Evolutionary conservation across 345 rosid genomes (phyloP), one percentile per base, ranked within the genome.

Genomic region (Tarenaya hassleriana): DNA sequence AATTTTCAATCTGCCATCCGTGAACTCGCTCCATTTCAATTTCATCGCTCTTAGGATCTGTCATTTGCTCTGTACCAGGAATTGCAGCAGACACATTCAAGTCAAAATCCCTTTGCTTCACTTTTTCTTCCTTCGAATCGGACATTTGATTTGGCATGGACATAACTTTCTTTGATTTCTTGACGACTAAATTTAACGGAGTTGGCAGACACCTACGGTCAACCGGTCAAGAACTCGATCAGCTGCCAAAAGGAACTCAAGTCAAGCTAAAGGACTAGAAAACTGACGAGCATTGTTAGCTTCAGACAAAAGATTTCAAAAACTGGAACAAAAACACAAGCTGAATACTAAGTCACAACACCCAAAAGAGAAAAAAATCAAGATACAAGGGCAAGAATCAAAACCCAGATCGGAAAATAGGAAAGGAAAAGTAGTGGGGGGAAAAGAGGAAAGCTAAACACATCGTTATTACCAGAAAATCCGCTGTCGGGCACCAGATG

Each of bases 131-230:
- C 55, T 55, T 32, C 19, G 48, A 33, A 55, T 37, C 49, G 34
- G 21, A 55, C 24, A 19, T 55, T 35, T 12, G 34, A 27, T 42
- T 14, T 1, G 62, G 46, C 16, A 40, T 52, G 34, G 41, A 34
- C 56, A 72, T 50, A 41, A 52, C 56, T 50, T 10, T 40, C 49
- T 69, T 73, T 13, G 55, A 58, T 41, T 60, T 59, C 3, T 5
- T 24, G 29, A 24, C 57, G 44, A 45, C 69, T 84, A 83, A 69
- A 56, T 41, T 47, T 52, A 17, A 37, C 53, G 38, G 18, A 37
- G 37, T 56, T 50, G 27, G 27, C 61, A 37, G 27, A 55, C 38
- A 43, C 64, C 69, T 47, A 44, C 51, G 13, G 10, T n/a, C n/a
- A n/a, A n/a, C n/a, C n/a, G n/a, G 51, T 44, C n/a, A 35, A 69